A percentile compares a stretch with the other conserved stretches of the same genome.
Evolutionary conservation across 495 filamentous ascomycete species (phyloP).

Genomic region (Platismatia glauca): DNA sequence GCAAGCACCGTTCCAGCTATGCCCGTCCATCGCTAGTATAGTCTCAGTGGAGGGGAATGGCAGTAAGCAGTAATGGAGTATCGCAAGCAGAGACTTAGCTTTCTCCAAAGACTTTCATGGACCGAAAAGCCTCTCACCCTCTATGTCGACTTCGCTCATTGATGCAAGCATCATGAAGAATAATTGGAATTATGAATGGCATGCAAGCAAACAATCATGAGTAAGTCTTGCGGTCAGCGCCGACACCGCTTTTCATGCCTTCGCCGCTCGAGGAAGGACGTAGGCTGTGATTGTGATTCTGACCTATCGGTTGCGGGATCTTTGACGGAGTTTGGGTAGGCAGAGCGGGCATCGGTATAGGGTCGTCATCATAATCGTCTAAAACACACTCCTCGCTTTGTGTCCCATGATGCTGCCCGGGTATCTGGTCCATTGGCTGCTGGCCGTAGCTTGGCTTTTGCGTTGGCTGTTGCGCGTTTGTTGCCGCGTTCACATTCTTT

Average conservation of each 20-base stretch:
- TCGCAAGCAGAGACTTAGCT: neutral
- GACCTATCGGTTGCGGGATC: slow-evolving; percentile 20
- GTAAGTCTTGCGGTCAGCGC: neutral
- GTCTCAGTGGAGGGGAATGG: neutral
- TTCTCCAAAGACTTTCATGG: neutral
- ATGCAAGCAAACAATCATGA: neutral
- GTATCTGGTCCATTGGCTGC: slow-evolving; percentile 37
- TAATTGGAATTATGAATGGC: neutral
- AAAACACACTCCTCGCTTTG: slow-evolving; percentile 47
- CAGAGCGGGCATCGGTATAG: slow-evolving; percentile 33
- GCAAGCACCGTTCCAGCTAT: neutral
- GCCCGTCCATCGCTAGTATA: neutral
- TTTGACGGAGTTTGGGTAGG: slow-evolving; percentile 25
- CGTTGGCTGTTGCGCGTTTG: slow-evolving; percentile 18
- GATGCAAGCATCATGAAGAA: neutral
- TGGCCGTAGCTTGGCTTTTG: slow-evolving; percentile 41
- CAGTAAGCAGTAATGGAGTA: neutral
- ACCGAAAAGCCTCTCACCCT: neutral
- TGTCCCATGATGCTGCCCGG: slow-evolving; percentile 35
- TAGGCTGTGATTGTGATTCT: slow-evolving; percentile 9
- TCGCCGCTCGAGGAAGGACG: slow-evolving; percentile 12
- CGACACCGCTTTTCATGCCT: neutral
- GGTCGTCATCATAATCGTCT: slow-evolving; percentile 49
- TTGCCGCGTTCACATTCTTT: slow-evolving; percentile 40
- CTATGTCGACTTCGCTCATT: neutral